Base-by-base conservation (phyloP, 805 yeast species). In the Kodamaea sagamina region DNA sequence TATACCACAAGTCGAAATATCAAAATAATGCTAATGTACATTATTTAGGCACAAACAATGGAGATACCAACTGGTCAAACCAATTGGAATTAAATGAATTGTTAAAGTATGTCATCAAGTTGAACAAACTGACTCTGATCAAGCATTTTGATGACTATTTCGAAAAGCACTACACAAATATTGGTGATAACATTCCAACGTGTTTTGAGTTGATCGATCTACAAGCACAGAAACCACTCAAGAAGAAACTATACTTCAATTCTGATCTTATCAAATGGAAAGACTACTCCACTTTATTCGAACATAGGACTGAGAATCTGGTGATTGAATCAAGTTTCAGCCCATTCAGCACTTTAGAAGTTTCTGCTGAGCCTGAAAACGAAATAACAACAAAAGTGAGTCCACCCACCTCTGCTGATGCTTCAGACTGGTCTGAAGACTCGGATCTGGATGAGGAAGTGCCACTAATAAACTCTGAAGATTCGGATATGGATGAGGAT, bases 61-160 rank as follows among this genome's bases (percentile, higher is more conserved):
- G 63, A 1, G 32, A 38, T 6, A 52, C 68, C 1, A 37, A 39
- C 9, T 66, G 72, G 71, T 44, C 64, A 4, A 66, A 66, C 41
- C 62, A 59, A 26, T 16, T 41, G 7, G 61, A 61, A n/a, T 44
- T 66, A 26, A 46, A 59, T 21, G 65, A 60, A 17, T 54, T 68
- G 15, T 45, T 70, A 13, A 42, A 53, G 3, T 68, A 67, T 47
- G 63, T 58, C 1, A 52, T 57, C 6, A 55, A 55, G 24, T 44
- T 67, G 17, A 58, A 58, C 38, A 47, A 36, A 18, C 34, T 35
- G 13, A 4, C 34, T 4, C 21, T 45, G 2, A 25, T 10, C 18
- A n/a, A 36, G 38, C 17, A 24, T 15, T 25, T 42, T n/a, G 41
- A 42, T 3, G 29, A 22, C 15, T 42, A 39, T 12, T 27, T 19